Percentiles rank a stretch among this genome's conserved stretches.
Conservation (phyloP, 2,329 filamentous ascomycete genomes). For the Coniochaeta pulveracea region DNA sequence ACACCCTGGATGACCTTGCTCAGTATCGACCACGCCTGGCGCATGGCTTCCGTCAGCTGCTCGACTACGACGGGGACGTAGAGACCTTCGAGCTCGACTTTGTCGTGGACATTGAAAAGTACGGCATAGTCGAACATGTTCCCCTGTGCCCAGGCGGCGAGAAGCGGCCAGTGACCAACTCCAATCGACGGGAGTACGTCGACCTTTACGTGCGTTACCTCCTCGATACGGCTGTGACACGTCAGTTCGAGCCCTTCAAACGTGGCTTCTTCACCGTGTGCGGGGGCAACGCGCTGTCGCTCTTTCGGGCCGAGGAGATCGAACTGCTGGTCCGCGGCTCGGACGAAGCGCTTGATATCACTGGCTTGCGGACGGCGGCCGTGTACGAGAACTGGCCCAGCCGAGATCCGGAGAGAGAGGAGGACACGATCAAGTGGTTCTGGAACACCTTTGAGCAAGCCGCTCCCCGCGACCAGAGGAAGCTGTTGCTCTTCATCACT, state of each 20-base stretch:
- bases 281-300: slow-evolving; percentile 72
- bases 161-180: slow-evolving; percentile 66
- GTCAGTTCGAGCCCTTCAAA: slow-evolving; percentile 90
- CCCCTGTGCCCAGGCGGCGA: slow-evolving; percentile 68
- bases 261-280: slow-evolving; percentile 89
- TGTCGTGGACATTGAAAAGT: slow-evolving; percentile 64
- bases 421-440: slow-evolving; percentile 72
- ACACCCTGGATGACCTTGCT: slow-evolving; percentile 70
- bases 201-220: slow-evolving; percentile 72
- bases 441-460: slow-evolving; percentile 70
- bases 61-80: slow-evolving; percentile 79
- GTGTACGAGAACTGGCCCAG: slow-evolving; percentile 71
- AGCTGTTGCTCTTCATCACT: slow-evolving; percentile 76
- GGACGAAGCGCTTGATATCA: slow-evolving; percentile 72
- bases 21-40: slow-evolving; percentile 72
- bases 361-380: slow-evolving; percentile 63
- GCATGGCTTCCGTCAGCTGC: slow-evolving; percentile 59
- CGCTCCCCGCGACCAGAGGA: slow-evolving; percentile 57
- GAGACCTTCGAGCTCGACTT: slow-evolving; percentile 79
- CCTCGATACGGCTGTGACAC: slow-evolving; percentile 63
- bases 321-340: slow-evolving; percentile 78
- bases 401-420: slow-evolving; percentile 40
- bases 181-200: slow-evolving; percentile 77
- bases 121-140: slow-evolving; percentile 54
- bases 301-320: slow-evolving; percentile 87